A percentile compares a stretch with the other conserved stretches of the same genome.
phyloP scores from a whole-genome alignment of 2,329 filamentous ascomycete genomes.

The Sporothrix euskadiensis region DNA sequence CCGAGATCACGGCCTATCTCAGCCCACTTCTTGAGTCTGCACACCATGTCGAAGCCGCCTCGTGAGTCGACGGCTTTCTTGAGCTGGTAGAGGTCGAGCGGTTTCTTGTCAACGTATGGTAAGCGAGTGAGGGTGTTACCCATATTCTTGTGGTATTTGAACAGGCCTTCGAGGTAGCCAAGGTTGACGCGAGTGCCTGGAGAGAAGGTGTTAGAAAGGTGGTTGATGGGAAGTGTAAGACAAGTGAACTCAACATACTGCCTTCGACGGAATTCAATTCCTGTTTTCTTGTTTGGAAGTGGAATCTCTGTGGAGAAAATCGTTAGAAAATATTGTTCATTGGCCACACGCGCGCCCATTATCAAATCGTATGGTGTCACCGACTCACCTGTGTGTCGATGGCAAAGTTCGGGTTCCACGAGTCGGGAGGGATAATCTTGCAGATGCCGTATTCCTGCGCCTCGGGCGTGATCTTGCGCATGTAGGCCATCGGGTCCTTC shows the following conservation, averaged over 20 bases:
- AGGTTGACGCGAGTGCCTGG: conserved; percentile 90
- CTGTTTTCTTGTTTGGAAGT: conserved; percentile 94
- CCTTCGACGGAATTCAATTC: conserved; percentile 98
- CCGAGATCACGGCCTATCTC: conserved; percentile 95
- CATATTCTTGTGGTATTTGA: conserved; percentile 96
- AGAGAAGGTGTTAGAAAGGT: conserved; percentile 26
- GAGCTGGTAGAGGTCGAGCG: conserved; percentile 88
- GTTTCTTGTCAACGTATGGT: conserved; percentile 96
- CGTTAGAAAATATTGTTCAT: not conserved
- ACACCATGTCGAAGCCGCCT: conserved; percentile 94
- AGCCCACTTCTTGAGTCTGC: conserved; percentile 98
- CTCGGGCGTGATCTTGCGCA: conserved; percentile 85
- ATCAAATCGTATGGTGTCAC: not conserved
- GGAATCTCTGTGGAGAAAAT: conserved; percentile 70
- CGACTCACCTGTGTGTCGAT: conserved; percentile 88
- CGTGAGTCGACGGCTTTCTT: conserved; percentile 96
- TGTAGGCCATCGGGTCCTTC: conserved; percentile 89
- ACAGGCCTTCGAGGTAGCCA: conserved; percentile 90
- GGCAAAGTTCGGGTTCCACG: conserved; percentile 92
- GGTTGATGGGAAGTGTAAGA: not conserved
- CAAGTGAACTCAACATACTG: conserved; percentile 59
- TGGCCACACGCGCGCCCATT: no score
- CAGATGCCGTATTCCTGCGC: conserved; percentile 86
- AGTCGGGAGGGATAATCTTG: conserved; percentile 91
- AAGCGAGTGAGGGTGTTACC: conserved; percentile 91